Evolutionary conservation across 345 rosid species (phyloP).

Genomic region (Eucalyptus marginata): DNA sequence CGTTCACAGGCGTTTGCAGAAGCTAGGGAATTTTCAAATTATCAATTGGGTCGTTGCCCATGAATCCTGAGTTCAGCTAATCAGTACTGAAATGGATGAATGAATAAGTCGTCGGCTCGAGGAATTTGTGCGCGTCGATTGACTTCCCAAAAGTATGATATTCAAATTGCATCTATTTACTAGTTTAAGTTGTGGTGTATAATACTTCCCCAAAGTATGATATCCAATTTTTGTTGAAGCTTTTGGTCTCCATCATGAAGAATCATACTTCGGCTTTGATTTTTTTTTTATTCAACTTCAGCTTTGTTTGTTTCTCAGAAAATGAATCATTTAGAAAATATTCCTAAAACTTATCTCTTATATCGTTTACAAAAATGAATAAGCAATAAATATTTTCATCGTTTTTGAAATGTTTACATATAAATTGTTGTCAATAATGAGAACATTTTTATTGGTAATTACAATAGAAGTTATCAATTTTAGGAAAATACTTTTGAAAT

Average conservation of each 20-base stretch:
- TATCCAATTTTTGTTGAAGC: neutral
- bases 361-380: too few relatives aligned
- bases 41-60: neutral
- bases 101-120: neutral
- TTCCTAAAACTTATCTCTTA: neutral
- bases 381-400: too few relatives aligned
- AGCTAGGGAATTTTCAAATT: neutral
- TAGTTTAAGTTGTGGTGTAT: neutral
- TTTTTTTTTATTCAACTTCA: neutral
- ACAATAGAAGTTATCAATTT: neutral
- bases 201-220: neutral
- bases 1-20: neutral
- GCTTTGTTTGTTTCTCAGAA: neutral
- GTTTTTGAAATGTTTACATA: neutral
- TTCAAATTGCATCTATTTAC: neutral
- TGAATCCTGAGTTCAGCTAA: neutral
- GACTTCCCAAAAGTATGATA: neutral
- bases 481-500: neutral
- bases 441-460: neutral
- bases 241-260: neutral
- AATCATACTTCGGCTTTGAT: neutral
- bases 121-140: neutral
- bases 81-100: neutral
- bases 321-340: neutral
- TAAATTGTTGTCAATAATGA: neutral